Evolutionary conservation across 1,139 yeast genomes (phyloP).

Genomic region (Saccharomyces pastorianus): DNA sequence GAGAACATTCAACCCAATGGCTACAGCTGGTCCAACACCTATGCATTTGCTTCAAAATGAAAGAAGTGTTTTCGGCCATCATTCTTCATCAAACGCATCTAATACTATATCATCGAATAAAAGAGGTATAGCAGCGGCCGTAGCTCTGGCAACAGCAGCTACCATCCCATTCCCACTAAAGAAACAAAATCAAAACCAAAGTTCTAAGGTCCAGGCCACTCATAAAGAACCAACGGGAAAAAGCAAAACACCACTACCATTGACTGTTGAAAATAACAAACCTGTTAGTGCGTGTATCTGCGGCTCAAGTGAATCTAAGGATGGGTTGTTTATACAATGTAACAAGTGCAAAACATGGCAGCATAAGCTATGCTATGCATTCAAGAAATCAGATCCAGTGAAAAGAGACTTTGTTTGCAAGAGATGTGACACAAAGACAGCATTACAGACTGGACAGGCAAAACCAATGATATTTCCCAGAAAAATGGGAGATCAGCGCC

Average conservation of each 20-base stretch:
- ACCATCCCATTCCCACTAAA: conserved; percentile 23
- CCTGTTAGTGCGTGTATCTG: conserved; percentile 70
- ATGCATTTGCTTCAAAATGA: not conserved
- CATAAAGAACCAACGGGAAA: conserved; percentile 11
- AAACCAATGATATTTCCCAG: conserved; percentile 35
- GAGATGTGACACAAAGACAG: conserved; percentile 56
- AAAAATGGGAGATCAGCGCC: conserved; percentile 8
- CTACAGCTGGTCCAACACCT: not conserved
- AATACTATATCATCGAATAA: not conserved
- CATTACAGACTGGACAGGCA: conserved; percentile 43
- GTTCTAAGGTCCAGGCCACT: conserved; percentile 3
- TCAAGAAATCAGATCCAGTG: conserved; percentile 59
- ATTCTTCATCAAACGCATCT: not conserved
- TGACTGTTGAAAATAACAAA: conserved; percentile 51
- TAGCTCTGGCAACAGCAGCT: conserved; percentile 25
- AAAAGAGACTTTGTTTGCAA: conserved; percentile 83
- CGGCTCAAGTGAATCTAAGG: conserved; percentile 46
- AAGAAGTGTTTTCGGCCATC: not conserved
- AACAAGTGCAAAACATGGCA: conserved; percentile 91
- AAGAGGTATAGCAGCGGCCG: conserved; percentile 20
- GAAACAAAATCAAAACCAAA: conserved; percentile 1
- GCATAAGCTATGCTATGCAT: conserved; percentile 82
- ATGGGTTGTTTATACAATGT: conserved; percentile 91
- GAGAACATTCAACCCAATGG: not conserved
- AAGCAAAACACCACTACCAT: conserved; percentile 54